phyloP scores from a whole-genome alignment of 352 stramenopile genomes.

The Plasmopara viticola region DNA sequence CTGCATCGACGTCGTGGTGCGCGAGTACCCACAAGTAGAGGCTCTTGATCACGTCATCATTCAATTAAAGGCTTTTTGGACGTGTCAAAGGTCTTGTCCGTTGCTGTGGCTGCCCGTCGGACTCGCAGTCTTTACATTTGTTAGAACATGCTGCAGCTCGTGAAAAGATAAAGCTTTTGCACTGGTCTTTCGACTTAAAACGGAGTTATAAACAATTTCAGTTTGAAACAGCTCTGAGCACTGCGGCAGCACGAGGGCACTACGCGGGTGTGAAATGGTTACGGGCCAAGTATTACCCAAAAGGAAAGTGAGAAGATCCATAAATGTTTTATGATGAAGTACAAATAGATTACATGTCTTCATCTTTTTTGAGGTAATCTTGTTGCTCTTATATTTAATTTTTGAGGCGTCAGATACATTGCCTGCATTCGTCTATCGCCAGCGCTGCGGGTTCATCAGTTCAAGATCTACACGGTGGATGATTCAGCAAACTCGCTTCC shows the following conservation, averaged over 20 bases:
- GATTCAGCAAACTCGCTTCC: neutral
- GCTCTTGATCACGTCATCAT: constrained; percentile 22
- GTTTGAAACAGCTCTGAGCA: constrained; percentile 29
- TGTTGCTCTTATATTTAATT: too few species aligned
- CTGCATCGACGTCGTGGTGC: constrained; percentile 28
- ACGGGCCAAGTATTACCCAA: constrained; percentile 25
- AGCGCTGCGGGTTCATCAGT: neutral
- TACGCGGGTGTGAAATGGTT: constrained; percentile 26
- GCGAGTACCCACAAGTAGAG: constrained; percentile 14
- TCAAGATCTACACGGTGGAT: neutral
- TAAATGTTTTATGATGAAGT: too few species aligned
- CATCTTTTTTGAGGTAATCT: too few species aligned
- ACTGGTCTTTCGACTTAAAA: constrained; percentile 34
- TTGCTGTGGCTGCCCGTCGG: constrained; percentile 18
- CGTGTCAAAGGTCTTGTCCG: constrained; percentile 26
- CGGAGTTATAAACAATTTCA: constrained; percentile 34
- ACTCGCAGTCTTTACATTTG: constrained; percentile 14
- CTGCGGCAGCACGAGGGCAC: constrained; percentile 19
- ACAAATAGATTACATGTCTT: too few species aligned
- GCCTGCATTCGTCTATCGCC: neutral
- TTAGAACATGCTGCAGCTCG: constrained; percentile 22
- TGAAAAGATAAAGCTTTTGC: constrained; percentile 24
- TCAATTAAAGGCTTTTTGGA: constrained; percentile 28
- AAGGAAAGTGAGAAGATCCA: too few species aligned
- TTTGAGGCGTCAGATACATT: neutral